A percentile compares a stretch with the other conserved stretches of the same genome.
These are phyloP conservation scores for Hordeum vulgare DNA, from an alignment of 176 grass and related monocot species.

Conservation along the genomic window DNA sequence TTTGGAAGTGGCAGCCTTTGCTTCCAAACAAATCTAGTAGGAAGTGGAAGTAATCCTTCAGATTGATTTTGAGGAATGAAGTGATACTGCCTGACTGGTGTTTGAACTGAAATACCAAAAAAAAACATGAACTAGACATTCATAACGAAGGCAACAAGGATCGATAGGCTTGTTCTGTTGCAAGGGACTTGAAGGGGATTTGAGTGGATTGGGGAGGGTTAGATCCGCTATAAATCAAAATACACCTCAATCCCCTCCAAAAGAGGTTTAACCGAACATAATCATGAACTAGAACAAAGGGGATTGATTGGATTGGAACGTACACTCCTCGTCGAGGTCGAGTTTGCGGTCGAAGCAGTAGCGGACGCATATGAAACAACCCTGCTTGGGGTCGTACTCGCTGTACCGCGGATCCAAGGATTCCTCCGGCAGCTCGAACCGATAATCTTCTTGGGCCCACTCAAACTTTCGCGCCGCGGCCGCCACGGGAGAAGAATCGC, in stretches of 20 bases:
- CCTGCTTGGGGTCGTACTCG: background rate
- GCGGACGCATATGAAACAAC: background rate
- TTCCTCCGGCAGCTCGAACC: background rate
- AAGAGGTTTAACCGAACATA: too few relatives aligned
- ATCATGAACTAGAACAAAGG: too few relatives aligned
- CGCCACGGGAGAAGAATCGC: background rate
- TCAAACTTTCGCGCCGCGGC: background rate
- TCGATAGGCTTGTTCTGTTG: background rate
- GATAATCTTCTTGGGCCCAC: background rate
- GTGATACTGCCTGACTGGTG: too few relatives aligned
- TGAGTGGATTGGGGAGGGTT: too few relatives aligned
- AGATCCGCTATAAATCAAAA: too few relatives aligned
- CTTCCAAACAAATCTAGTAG: too few relatives aligned
- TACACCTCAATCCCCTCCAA: too few relatives aligned
- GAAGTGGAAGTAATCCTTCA: too few relatives aligned
- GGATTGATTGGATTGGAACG: background rate
- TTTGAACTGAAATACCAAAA: background rate
- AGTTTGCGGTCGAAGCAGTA: background rate
- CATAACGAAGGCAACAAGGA: background rate
- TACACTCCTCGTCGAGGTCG: background rate
- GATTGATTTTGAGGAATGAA: too few relatives aligned
- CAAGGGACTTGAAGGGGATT: too few relatives aligned
- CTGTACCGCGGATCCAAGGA: background rate
- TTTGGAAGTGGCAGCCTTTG: too few relatives aligned
- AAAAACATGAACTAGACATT: background rate